phyloP scores from a whole-genome alignment of 495 filamentous ascomycete genomes.

The Penicillium robsamsonii region DNA sequence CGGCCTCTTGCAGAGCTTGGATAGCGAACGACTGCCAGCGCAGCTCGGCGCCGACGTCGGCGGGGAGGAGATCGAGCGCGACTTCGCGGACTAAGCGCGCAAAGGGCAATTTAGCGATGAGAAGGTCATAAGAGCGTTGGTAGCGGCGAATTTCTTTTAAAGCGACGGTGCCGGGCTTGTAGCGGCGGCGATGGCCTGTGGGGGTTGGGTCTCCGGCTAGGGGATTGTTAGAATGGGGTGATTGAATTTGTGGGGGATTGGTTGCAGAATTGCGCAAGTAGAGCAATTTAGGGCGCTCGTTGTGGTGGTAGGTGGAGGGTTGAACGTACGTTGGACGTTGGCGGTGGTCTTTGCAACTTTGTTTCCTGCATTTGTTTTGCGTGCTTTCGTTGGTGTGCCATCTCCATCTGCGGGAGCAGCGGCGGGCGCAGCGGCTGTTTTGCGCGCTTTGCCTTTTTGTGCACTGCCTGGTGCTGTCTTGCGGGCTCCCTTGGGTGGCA shows the following conservation, averaged over 20 bases:
- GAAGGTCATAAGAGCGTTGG: constrained; percentile 76
- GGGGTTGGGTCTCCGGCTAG: constrained; percentile 73
- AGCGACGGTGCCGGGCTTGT: constrained; percentile 80
- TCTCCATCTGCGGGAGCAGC: neutral
- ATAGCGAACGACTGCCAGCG: constrained; percentile 94
- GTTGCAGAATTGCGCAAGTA: neutral
- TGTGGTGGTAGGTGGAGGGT: neutral
- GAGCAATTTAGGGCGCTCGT: neutral
- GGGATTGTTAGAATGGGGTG: constrained; percentile 4
- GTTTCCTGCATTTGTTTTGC: constrained; percentile 20
- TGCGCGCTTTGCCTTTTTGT: constrained; percentile 11
- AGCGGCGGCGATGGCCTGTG: constrained; percentile 60
- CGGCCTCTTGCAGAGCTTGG: constrained; percentile 83
- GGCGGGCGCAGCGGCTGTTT: constrained; percentile 4
- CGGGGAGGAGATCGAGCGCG: constrained; percentile 55
- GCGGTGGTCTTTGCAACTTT: constrained; percentile 25
- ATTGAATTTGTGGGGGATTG: neutral
- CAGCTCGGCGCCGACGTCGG: constrained; percentile 55
- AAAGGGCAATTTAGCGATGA: constrained; percentile 82
- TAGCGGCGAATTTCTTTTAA: constrained; percentile 83
- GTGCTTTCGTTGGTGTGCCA: constrained; percentile 15
- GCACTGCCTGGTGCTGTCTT: constrained; percentile 2
- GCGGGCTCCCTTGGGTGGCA: constrained; percentile 21
- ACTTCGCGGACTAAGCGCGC: constrained; percentile 88
- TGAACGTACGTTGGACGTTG: constrained; percentile 42